Percentiles rank a stretch among this genome's conserved stretches.
phyloP scores from a whole-genome alignment of 768 basidiomycete species.

The Leccinum disarticulatum region DNA sequence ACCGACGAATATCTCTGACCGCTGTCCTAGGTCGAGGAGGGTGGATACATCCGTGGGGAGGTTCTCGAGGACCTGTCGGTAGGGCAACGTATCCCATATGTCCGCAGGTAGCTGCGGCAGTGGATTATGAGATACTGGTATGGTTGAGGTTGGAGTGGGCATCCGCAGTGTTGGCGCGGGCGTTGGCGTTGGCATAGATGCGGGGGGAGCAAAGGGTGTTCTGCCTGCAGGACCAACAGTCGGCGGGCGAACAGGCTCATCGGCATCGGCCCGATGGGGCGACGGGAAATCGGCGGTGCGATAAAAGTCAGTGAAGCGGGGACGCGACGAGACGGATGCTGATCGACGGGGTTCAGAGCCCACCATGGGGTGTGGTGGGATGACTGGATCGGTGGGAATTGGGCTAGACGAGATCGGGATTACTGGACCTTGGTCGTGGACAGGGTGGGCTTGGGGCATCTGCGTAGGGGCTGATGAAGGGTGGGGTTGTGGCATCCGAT shows the following conservation, averaged over 20 bases:
- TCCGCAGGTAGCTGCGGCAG: conserved; percentile 64
- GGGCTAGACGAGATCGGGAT: conserved; percentile 20
- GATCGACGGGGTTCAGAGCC: conserved; percentile 8
- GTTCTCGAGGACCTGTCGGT: conserved; percentile 48
- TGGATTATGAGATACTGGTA: conserved; percentile 42
- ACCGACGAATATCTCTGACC: background rate
- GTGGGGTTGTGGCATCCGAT: background rate
- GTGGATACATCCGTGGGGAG: conserved; percentile 45
- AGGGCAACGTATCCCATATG: conserved; percentile 57
- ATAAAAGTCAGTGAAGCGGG: conserved; percentile 32
- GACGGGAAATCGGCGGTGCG: conserved; percentile 15
- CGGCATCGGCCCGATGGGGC: background rate
- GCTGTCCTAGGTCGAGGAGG: conserved; percentile 13
- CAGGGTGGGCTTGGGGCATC: conserved; percentile 22
- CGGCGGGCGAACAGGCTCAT: conserved; percentile 8
- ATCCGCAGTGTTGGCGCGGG: conserved; percentile 1
- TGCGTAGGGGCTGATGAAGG: background rate
- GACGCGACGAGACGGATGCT: conserved; percentile 15
- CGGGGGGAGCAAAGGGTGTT: conserved; percentile 11
- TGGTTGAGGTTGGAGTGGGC: background rate
- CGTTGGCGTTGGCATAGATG: conserved; percentile 6
- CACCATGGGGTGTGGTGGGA: conserved; percentile 22
- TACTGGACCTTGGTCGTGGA: conserved; percentile 1
- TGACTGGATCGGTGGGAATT: conserved; percentile 13
- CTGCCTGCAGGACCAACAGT: conserved; percentile 8